Evolutionary conservation across 192 early-diverging fungal genomes (phyloP).

Genomic region (Mortierella antarctica): DNA sequence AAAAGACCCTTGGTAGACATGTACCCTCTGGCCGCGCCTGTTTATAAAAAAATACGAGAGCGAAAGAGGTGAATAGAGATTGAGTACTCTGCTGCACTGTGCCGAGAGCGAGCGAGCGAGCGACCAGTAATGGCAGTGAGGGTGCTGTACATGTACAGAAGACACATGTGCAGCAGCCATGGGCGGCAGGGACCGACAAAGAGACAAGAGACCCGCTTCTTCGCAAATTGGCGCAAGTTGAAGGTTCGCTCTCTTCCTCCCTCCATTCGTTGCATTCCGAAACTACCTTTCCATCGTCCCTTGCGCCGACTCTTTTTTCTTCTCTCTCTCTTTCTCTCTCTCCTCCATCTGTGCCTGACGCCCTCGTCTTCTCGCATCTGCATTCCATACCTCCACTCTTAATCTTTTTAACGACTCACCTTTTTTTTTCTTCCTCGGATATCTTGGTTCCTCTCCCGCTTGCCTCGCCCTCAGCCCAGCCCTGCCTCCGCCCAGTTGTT

Average conservation of each 20-base stretch:
- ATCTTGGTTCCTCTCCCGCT: background rate
- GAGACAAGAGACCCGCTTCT: no score
- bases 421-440: background rate
- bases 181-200: no score
- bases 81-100: no score
- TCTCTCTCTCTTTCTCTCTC: background rate
- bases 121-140: no score
- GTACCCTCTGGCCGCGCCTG: no score
- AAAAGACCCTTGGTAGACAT: no score
- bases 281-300: background rate
- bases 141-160: no score
- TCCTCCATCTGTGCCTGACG: background rate
- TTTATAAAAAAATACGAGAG: no score
- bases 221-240: no score
- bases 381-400: background rate
- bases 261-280: background rate
- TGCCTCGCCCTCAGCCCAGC: background rate
- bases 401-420: background rate
- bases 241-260: slow-evolving; percentile 7
- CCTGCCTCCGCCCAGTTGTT: background rate
- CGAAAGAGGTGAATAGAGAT: no score
- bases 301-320: background rate
- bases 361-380: background rate
- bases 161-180: no score
- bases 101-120: no score